Evolutionary conservation across 257 asterid genomes (phyloP).

Genomic region (Apocynum venetum): DNA sequence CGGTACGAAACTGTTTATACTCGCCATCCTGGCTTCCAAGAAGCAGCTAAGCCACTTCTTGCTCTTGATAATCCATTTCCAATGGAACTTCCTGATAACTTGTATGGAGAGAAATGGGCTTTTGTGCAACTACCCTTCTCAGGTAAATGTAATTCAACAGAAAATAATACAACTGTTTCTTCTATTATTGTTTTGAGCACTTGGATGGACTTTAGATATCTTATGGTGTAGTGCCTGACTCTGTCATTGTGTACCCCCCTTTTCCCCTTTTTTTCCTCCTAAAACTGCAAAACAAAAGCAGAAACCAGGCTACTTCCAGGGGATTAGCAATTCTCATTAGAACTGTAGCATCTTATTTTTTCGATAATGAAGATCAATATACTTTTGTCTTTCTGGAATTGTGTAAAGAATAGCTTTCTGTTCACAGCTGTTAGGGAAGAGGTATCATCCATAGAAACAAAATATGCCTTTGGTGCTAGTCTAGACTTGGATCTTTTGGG

Average conservation of each 20-base stretch:
- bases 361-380: not conserved
- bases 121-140: conserved; percentile 87
- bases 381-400: not conserved
- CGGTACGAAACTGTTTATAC: conserved; percentile 82
- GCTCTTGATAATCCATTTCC: conserved; percentile 90
- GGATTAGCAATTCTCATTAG: not conserved
- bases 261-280: not conserved
- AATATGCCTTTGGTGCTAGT: conserved; percentile 64
- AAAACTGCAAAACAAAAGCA: not conserved
- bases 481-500: conserved; percentile 92
- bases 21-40: conserved; percentile 82
- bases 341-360: not conserved
- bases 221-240: not conserved
- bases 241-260: not conserved
- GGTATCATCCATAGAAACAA: conserved; percentile 53
- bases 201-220: not conserved
- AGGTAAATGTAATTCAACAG: conserved; percentile 31
- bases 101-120: conserved; percentile 93
- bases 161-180: not conserved
- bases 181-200: not conserved
- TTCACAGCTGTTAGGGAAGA: conserved; percentile 71
- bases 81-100: conserved; percentile 80
- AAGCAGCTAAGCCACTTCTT: conserved; percentile 70
- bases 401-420: conserved; percentile 19
- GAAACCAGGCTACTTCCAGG: not conserved